These are phyloP conservation scores for Eucalyptus tenuipes DNA, from an alignment of 345 rosid genomes.

Conservation along the genomic window DNA sequence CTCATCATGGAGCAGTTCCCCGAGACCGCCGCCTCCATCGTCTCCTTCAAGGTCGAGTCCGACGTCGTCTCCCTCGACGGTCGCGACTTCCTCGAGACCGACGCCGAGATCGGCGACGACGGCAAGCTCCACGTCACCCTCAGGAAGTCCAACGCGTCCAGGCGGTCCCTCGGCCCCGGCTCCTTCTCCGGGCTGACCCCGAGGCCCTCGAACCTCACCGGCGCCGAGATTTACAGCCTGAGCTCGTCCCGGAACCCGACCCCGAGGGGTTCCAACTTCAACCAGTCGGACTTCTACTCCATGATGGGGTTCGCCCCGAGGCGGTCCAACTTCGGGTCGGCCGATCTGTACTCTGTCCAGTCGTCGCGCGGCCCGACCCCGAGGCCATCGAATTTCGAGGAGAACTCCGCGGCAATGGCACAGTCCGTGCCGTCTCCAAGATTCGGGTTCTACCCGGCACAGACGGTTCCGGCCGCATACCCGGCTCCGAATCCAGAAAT, in stretches of 20 bases:
- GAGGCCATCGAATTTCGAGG: constrained; percentile 84
- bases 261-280: constrained; percentile 89
- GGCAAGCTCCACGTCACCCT: constrained; percentile 90
- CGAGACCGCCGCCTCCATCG: constrained; percentile 86
- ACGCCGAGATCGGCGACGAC: constrained; percentile 75
- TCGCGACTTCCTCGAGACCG: constrained; percentile 69
- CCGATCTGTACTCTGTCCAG: constrained; percentile 77
- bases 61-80: constrained; percentile 90
- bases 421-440: constrained; percentile 43
- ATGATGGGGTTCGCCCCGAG: constrained; percentile 42
- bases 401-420: constrained; percentile 7
- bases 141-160: constrained; percentile 77
- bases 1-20: constrained; percentile 93
- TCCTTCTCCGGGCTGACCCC: constrained; percentile 66
- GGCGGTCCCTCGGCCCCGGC: constrained; percentile 41
- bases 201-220: constrained; percentile 81
- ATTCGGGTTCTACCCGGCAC: constrained; percentile 63
- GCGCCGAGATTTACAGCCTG: constrained; percentile 87
- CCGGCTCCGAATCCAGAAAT: constrained; percentile 91
- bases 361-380: constrained; percentile 86
- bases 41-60: constrained; percentile 85
- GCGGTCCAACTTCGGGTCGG: constrained; percentile 66
- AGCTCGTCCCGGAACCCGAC: constrained; percentile 77
- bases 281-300: constrained; percentile 76
- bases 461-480: constrained; percentile 41